Base-by-base conservation (phyloP, 345 rosid species). In the Linum trigynum region DNA sequence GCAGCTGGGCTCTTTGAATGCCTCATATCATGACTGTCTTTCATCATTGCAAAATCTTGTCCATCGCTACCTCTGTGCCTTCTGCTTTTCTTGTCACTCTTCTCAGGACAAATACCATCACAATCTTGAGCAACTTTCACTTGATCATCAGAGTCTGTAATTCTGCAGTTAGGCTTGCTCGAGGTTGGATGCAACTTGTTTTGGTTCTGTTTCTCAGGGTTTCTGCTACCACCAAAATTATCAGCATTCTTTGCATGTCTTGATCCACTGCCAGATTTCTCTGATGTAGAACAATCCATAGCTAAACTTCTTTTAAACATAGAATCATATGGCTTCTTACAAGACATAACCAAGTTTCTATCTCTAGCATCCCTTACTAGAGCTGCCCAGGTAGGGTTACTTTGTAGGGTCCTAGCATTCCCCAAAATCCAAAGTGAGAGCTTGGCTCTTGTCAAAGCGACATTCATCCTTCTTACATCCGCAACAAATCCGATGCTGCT, bases 341-440 rank as follows among this genome's bases (percentile, higher is more conserved):
- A 68, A 45, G 96, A 74, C 56, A 88, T 62, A 38, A 90, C 71
- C 81, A 82, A 75, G 48, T 79, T 84, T 76, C 99, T 86, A 74
- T 85, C 82, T 66, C 85, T 82, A 38, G 97, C 95, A 76, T 94
- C 96, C 75, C 85, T 78, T 76, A 90, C 76, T 65, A 94, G 89
- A 61, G 97, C 91, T 65, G 87, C 85, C 99, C 99, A 94, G 74
- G 80, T 82, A 62, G 36, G 69, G 67, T 88, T 86, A 59, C 78
- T 78, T 74, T 80, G 87, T 81, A 90, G 78, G 66, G 97, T 90
- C 64, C 82, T 77, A 55, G 89, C 81, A 78, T 88, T 85, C 66
- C 99, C 96, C 77, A 94, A 76, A 74, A 94, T 80, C 99, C 99
- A 90, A 72, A 94, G 94, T 60, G 96, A 84, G 72, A 90, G 76